Base-by-base conservation (phyloP, 345 rosid species). In the Mangifera indica region DNA sequence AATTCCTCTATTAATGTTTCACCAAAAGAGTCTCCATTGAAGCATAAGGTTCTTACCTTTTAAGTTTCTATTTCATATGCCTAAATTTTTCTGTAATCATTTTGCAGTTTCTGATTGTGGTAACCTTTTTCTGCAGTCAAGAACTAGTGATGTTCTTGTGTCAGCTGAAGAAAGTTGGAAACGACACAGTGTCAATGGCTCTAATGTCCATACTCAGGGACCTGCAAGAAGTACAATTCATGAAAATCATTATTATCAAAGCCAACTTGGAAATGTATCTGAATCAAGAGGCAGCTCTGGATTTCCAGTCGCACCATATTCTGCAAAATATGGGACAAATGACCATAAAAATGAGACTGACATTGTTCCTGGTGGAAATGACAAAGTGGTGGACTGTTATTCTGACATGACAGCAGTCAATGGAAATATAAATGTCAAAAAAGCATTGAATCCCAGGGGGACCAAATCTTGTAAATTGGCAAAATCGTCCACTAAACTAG, bases 41-140 rank as follows among this genome's bases (percentile, higher is more conserved):
- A 74, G 71, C 86, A 84, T 51, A 87, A 87, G 91, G 93, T 84
- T 58, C 42, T 70, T 69, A 55, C 48, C n/a, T 34, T 18, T 14
- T 55, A n/a, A 29, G 49, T 73, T 61, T 57, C 42, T 76, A 40
- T 67, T 6, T 60, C 40, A 32, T 45, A 65, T 20, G 42, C 46
- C 26, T 55, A 42, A 24, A 15, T 22, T 58, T 67, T 63, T 22
- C 42, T 42, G 15, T 2, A 45, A 61, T 49, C 63, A 54, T 55
- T 22, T 1, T 34, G 17, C 49, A 67, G 24, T 61, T 70, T 76
- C 68, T 58, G 32, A 70, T 71, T 42, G 32, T 53, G 32, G 21
- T 51, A 25, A 71, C 20, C 64, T 65, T 60, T 71, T 54, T 26
- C 65, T 79, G 84, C 83, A 85, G 87, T 79, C 75, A 22, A 82